Conservation (phyloP, 257 asterid species). For the Nicotiana otophora region DNA sequence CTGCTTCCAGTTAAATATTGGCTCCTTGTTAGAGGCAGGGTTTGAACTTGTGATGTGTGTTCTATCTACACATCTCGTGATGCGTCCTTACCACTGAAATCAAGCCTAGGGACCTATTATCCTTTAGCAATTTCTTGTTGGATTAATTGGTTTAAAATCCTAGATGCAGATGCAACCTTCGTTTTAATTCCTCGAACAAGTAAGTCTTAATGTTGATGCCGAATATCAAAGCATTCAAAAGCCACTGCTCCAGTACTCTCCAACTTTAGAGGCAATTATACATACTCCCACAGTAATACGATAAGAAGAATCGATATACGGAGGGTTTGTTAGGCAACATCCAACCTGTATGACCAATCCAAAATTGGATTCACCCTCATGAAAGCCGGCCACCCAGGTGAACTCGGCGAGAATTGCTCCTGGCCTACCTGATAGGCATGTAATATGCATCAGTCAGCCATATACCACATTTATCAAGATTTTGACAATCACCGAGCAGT, state of each 20-base stretch:
- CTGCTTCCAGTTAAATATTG: not conserved
- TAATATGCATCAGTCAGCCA: not conserved
- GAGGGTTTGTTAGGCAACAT: not conserved
- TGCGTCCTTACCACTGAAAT: not conserved
- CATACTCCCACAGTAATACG: not conserved
- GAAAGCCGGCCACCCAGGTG: slow-evolving; percentile 95
- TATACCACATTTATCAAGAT: not conserved
- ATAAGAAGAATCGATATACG: not conserved
- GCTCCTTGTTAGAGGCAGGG: not conserved
- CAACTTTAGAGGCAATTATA: not conserved
- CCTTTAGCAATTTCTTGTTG: not conserved
- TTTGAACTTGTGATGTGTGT: not conserved
- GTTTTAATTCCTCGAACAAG: not conserved
- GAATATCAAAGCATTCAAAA: not conserved
- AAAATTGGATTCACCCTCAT: slow-evolving; percentile 96
- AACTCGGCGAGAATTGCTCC: slow-evolving; percentile 92
- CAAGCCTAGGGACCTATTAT: not conserved
- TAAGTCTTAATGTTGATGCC: not conserved
- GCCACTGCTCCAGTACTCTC: not conserved
- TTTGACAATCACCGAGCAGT: not conserved
- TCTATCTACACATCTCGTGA: not conserved
- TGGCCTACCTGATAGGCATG: slow-evolving; percentile 69
- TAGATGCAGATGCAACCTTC: not conserved
- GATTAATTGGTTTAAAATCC: not conserved
- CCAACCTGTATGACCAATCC: slow-evolving; percentile 95